These are phyloP conservation scores for Phalaenopsis aphrodite DNA, from an alignment of 106 monocot species.

Conservation along the genomic window DNA sequence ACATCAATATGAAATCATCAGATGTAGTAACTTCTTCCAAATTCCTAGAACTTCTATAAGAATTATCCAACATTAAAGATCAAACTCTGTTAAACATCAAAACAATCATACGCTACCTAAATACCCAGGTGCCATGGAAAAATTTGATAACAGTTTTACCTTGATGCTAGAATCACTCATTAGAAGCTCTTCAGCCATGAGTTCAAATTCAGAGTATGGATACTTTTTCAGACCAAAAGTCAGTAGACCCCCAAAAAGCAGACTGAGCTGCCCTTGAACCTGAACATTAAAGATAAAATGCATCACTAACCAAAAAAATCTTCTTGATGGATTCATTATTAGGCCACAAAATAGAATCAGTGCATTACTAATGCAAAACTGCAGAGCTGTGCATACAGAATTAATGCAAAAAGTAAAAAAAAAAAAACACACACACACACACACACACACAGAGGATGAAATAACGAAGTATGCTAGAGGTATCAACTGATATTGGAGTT, in stretches of 20 bases:
- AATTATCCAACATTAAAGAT: neutral
- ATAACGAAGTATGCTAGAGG: neutral
- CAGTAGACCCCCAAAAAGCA: constrained; percentile 51
- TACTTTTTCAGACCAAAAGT: constrained; percentile 85
- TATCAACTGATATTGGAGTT: neutral
- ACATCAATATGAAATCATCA: neutral
- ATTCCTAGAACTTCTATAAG: neutral
- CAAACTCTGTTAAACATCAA: neutral
- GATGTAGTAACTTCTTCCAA: neutral
- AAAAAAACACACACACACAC: too few relatives aligned
- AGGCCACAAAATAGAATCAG: neutral
- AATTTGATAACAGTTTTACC: constrained; percentile 29
- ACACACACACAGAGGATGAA: neutral
- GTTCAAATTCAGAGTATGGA: constrained; percentile 96
- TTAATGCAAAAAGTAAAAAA: neutral
- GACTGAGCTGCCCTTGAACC: constrained; percentile 94
- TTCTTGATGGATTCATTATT: neutral
- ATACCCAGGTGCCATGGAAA: neutral
- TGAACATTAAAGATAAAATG: constrained; percentile 8
- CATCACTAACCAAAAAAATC: neutral
- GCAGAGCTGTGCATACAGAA: neutral
- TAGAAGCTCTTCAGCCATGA: constrained; percentile 98
- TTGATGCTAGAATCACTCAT: constrained; percentile 93
- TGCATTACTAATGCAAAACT: neutral
- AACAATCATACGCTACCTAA: neutral